Evolutionary conservation across 2,329 filamentous ascomycete species (phyloP).

Genomic region (Piedraia hortae): DNA sequence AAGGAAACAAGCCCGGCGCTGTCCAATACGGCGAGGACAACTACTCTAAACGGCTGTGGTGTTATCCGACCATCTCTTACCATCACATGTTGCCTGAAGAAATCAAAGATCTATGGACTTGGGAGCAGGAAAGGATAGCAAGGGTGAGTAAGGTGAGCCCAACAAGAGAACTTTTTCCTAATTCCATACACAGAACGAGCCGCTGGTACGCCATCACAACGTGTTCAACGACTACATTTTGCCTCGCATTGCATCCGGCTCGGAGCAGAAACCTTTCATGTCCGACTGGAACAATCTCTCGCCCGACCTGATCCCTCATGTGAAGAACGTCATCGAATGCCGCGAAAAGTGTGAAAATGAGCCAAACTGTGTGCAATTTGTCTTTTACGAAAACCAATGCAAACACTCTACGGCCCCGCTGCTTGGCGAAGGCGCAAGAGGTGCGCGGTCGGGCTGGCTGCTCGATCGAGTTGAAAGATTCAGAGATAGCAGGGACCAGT

Average conservation of each 20-base stretch:
- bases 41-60: constrained; percentile 14
- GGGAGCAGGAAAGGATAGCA: constrained; percentile 9
- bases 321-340: constrained; percentile 6
- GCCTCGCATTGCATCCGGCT: constrained; percentile 4
- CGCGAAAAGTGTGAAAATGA: constrained; percentile 5
- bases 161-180: background rate
- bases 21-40: constrained; percentile 13
- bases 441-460: constrained; percentile 7
- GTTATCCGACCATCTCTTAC: constrained; percentile 15
- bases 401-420: constrained; percentile 4
- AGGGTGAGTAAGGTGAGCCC: background rate
- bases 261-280: constrained; percentile 1
- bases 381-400: constrained; percentile 5
- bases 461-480: constrained; percentile 4
- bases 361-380: constrained; percentile 7
- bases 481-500: constrained; percentile 1
- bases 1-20: constrained; percentile 15
- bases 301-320: constrained; percentile 4
- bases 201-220: constrained; percentile 8
- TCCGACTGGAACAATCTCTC: constrained; percentile 9
- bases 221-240: constrained; percentile 8
- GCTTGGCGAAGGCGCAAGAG: constrained; percentile 4
- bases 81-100: constrained; percentile 10
- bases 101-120: constrained; percentile 8
- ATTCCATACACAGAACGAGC: constrained; percentile 1